These are phyloP conservation scores for Wickerhamomyces kurtzmanii DNA, from an alignment of 805 yeast genomes.

Conservation along the genomic window DNA sequence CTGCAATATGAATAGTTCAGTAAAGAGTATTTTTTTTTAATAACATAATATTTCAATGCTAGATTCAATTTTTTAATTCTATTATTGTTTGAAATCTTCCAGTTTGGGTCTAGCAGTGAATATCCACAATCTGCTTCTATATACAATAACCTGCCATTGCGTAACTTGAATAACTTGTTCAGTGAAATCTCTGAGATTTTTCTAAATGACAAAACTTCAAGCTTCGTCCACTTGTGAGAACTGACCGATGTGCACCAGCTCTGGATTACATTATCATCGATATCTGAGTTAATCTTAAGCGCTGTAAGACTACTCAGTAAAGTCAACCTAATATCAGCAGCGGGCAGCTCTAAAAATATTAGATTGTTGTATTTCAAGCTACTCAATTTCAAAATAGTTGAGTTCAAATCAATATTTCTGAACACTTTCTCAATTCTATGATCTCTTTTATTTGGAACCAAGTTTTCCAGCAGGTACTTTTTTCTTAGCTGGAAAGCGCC, in stretches of 20 bases:
- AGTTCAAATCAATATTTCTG: no score
- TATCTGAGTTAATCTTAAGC: constrained; percentile 6
- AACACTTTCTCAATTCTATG: constrained; percentile 26
- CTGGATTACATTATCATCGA: constrained; percentile 11
- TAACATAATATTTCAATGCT: no score
- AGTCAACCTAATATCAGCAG: neutral
- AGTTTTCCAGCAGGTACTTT: constrained; percentile 8
- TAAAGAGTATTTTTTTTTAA: no score
- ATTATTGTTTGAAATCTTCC: no score
- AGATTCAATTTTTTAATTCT: no score
- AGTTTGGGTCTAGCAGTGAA: no score
- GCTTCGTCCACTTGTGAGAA: constrained; percentile 11
- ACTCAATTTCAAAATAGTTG: no score
- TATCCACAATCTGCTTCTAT: no score
- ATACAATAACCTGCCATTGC: constrained; percentile 7
- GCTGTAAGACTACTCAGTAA: constrained; percentile 6
- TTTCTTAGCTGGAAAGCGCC: constrained; percentile 6
- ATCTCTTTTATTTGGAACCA: constrained; percentile 10
- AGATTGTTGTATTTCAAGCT: constrained; percentile 8
- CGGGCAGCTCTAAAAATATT: constrained; percentile 10
- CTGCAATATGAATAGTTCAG: no score
- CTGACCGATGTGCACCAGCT: constrained; percentile 14
- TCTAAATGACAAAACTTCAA: constrained; percentile 13
- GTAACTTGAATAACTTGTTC: constrained; percentile 7
- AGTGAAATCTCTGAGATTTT: constrained; percentile 8